These are phyloP conservation scores for Amanita rubescens DNA, from an alignment of 768 basidiomycete genomes.

Conservation along the genomic window DNA sequence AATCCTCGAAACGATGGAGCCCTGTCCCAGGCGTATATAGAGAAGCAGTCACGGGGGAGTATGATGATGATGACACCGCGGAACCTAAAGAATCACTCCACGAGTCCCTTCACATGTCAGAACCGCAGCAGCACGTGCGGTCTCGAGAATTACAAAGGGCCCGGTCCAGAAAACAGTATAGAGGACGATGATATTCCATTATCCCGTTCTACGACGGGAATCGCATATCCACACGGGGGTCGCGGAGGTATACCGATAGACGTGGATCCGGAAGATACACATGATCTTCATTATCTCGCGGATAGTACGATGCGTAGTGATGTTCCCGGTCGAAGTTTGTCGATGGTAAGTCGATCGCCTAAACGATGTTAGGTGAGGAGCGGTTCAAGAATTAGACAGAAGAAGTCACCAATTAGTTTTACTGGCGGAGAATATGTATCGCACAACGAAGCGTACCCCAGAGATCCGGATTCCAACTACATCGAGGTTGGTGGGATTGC, in stretches of 20 bases:
- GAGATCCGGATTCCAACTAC: conserved; percentile 6
- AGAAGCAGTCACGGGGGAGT: conserved; percentile 15
- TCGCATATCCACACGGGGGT: background rate
- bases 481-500: conserved; percentile 13
- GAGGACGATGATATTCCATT: background rate
- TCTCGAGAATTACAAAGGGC: background rate
- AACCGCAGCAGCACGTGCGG: background rate
- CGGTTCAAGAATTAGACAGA: background rate
- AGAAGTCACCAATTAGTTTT: background rate
- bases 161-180: background rate
- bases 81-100: background rate
- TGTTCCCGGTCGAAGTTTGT: background rate
- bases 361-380: background rate
- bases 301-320: background rate
- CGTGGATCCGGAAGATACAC: background rate
- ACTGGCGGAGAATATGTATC: background rate
- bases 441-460: background rate
- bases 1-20: conserved; percentile 21
- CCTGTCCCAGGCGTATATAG: conserved; percentile 29
- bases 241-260: background rate
- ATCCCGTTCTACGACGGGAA: background rate
- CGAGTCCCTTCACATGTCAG: background rate
- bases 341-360: conserved; percentile 1
- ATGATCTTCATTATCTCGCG: background rate
- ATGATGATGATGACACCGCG: background rate